Base-by-base conservation (phyloP, 169 alveolate species). In the Plasmodium vivax region DNA sequence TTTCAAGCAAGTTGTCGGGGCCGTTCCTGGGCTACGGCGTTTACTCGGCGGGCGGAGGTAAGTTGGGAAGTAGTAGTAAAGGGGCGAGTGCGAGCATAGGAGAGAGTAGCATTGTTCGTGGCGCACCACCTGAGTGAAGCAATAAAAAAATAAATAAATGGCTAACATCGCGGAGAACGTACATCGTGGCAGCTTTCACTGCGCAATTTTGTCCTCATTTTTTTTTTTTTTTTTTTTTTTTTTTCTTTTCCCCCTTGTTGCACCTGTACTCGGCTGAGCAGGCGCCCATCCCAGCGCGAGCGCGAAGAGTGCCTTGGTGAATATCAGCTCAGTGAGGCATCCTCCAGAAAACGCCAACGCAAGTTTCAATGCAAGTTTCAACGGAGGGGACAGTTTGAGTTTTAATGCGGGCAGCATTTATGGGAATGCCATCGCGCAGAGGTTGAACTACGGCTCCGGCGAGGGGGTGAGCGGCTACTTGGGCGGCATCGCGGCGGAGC, bases 211-310 rank as follows among this genome's bases (percentile, higher is more conserved):
- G 74, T 16, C 74, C 32, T 19, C 23, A 58, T 16, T 4, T 19
- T 58, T 58, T 58, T 27, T 62, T 62, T 23, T 62, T 62, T 62
- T 62, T 62, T 62, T 27, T 27, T 41, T 54, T n/a, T 74, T 71
- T 12, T 23, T 82, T 19, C n/a, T 30, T 82, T 82, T 71, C 16
- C 38, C 77, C 56, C 54, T 73, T 72, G 19, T 43, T 72, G 16
- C 75, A 16, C 34, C 58, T 71, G 45, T 84, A 30, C 83, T 12
- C 73, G 30, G 30, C 51, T 73, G 84, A 73, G 84, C 58, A 73
- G 93, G 68, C 80, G 45, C 93, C 75, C 84, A 85, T 19, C 54
- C 58, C 71, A 73, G 62, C 74, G 85, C 93, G 62, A 85, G 58
- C 43, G 41, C 58, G 51, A 51, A 32, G 2, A 45, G 80, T 73